Evolutionary conservation across 2,329 filamentous ascomycete genomes (phyloP), one percentile per base, ranked within the genome.

Genomic region (Sarocladium strictum): DNA sequence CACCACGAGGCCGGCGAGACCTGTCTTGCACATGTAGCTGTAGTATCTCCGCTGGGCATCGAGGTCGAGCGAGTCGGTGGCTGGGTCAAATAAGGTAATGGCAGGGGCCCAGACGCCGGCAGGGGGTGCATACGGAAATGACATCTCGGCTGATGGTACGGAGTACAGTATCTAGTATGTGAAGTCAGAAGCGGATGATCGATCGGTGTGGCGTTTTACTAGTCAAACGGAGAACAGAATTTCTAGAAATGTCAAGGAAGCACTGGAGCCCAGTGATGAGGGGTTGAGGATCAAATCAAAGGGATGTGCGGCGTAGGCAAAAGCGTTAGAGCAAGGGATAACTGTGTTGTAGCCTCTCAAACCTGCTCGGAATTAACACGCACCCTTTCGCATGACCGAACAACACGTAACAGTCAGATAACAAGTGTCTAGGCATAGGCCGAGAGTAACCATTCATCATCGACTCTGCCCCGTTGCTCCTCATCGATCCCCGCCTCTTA

Each of bases 41-140:
- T 73, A 81, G 68, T 80, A 81, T 64, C 75, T 71, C 43, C 69
- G 65, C 60, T 81, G 79, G 2, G 76, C 62, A 3, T 64, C 67
- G 23, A 77, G 65, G 59, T 79, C 73, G 26, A 80, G 65, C 2
- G 68, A 70, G 63, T 81, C 79, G 19, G 72, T 74, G 14, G 60
- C 63, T 21, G 70, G 73, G 63, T 80, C 66, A 66, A 82, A 80
- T 63, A 79, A 78, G 24, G 79, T 81, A 23, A 81, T 72, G 10
- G 78, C 75, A 5, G 79, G 78, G 53, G 69, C 74, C 74, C 76
- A 81, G 52, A 79, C 72, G 38, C 67, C 73, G n/a, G 58, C 58
- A 9, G 64, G 62, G 21, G 67, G 67, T 14, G 29, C 29, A 19
- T 37, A 7, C 12, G 45, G 24, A 23, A 27, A 33, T 3, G 27